Conservation (phyloP, 306 rosid species). For the Sechiopsis laciniata region DNA sequence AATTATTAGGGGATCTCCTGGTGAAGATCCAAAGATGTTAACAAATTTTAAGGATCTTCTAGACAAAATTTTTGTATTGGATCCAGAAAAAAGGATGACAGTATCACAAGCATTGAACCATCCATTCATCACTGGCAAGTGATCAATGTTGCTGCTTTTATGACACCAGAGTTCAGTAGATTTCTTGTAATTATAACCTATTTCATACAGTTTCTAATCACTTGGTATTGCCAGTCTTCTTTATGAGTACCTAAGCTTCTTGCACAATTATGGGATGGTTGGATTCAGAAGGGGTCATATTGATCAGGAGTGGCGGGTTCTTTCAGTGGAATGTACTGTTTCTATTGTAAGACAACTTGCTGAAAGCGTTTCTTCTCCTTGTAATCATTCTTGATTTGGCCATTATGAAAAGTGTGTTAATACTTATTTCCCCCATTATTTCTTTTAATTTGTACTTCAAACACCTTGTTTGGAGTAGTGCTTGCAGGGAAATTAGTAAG, state of each 20-base stretch:
- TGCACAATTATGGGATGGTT: slow-evolving; percentile 62
- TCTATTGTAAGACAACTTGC: slow-evolving; percentile 99
- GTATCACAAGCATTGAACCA: slow-evolving; percentile 95
- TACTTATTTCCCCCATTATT: slow-evolving; percentile 13
- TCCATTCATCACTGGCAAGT: slow-evolving; percentile 99
- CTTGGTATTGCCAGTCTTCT: slow-evolving; percentile 68
- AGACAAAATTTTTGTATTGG: slow-evolving; percentile 79
- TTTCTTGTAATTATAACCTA: slow-evolving; percentile 67
- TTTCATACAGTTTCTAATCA: slow-evolving; percentile 72
- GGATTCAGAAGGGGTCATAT: slow-evolving; percentile 64
- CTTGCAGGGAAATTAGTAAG: slow-evolving; percentile 31
- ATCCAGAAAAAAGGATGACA: slow-evolving; percentile 97
- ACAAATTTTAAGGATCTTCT: slow-evolving; percentile 84
- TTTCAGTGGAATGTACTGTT: slow-evolving; percentile 92
- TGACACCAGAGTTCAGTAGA: slow-evolving; percentile 60
- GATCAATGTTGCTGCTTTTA: slow-evolving; percentile 81
- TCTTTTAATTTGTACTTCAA: slow-evolving; percentile 45
- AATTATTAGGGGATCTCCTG: slow-evolving; percentile 63
- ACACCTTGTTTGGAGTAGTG: slow-evolving; percentile 39
- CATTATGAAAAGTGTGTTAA: slow-evolving; percentile 28
- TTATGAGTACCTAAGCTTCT: slow-evolving; percentile 61
- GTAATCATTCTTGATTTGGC: slow-evolving; percentile 52
- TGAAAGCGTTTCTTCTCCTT: slow-evolving; percentile 62
- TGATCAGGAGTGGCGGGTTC: slow-evolving; percentile 67
- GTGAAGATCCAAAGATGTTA: slow-evolving; percentile 93